Base-by-base conservation (phyloP, 495 filamentous ascomycete species). In the Lichenothelia convexa region DNA sequence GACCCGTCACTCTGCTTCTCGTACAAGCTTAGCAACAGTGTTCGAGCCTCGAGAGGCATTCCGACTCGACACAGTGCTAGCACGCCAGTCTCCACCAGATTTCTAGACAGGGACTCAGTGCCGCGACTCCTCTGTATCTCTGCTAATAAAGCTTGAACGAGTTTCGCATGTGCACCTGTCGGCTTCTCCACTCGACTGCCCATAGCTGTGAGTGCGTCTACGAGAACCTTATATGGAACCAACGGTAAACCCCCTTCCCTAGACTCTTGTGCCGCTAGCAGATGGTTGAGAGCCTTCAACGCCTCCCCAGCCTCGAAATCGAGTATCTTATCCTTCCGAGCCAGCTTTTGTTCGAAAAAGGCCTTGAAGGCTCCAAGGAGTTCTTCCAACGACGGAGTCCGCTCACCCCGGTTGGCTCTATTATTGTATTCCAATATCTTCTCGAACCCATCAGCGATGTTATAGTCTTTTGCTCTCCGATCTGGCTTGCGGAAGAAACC, bases 281-380 rank as follows among this genome's bases (percentile, higher is more conserved):
- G 55, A 51, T 82, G 62, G 20, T 61, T 56, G 39, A 80, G 69
- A 13, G 80, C 70, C 2, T 55, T 50, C 12, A 64, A 42, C 23
- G 71, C 60, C 36, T 73, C 57, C 13, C 58, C 49, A 7, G 74
- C 78, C 48, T 92, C 76, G 21, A 72, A 70, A 16, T 69, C 63
- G 40, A 74, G 80, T 18, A 87, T 53, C 1, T 64, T 43, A 16
- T 62, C 58, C 32, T 56, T 51, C 11, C 58, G 47, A 43, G 77
- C 73, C 31, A 61, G 56, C 5, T 56, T 54, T 1, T 27, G 27
- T 1, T 22, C 11, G 35, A 89, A 69, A 41, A 91, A 80, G 4
- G 62, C 56, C 34, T 56, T 60, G 45, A 78, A 79, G 17, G 78
- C 80, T 17, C 61, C 55, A 0, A 68, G 54, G 0, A 92, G 51